phyloP scores from a whole-genome alignment of 495 filamentous ascomycete species.

The Bryoglossum gracile region DNA sequence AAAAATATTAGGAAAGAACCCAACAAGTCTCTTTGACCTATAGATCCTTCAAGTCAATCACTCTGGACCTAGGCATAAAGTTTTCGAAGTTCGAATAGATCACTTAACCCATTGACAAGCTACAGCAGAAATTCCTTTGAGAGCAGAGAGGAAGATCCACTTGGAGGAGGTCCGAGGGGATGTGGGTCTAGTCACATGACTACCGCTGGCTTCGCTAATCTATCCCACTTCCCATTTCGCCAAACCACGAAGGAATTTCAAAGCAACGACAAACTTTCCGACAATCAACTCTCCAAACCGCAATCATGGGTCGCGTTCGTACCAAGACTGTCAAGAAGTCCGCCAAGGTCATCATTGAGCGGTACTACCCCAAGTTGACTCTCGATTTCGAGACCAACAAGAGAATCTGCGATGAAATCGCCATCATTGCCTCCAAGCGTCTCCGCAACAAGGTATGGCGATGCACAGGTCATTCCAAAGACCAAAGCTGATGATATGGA shows the following conservation, averaged over 20 bases:
- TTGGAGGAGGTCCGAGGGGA: too few species aligned
- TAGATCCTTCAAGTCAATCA: too few species aligned
- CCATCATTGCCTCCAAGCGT: constrained; percentile 97
- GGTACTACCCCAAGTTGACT: constrained; percentile 96
- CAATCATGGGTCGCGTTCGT: constrained; percentile 93
- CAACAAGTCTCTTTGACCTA: too few species aligned
- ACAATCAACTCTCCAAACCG: constrained; percentile 41
- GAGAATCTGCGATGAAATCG: constrained; percentile 99
- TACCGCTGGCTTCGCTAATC: too few species aligned
- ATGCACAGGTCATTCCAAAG: background rate
- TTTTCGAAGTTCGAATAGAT: too few species aligned
- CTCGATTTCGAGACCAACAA: constrained; percentile 99
- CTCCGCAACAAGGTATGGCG: constrained; percentile 89
- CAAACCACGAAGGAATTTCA: constrained; percentile 4
- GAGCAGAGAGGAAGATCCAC: too few species aligned
- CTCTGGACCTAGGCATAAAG: too few species aligned
- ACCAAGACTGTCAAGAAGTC: constrained; percentile 99
- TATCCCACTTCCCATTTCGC: background rate
- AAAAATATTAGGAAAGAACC: too few species aligned
- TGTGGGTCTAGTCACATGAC: too few species aligned
- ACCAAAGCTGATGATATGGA: constrained; percentile 7
- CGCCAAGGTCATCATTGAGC: constrained; percentile 99
- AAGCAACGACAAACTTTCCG: constrained; percentile 3
- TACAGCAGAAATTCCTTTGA: too few species aligned
- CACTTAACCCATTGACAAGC: too few species aligned